phyloP scores from a whole-genome alignment of 169 alveolate species.

The Plasmodium coatneyi region DNA sequence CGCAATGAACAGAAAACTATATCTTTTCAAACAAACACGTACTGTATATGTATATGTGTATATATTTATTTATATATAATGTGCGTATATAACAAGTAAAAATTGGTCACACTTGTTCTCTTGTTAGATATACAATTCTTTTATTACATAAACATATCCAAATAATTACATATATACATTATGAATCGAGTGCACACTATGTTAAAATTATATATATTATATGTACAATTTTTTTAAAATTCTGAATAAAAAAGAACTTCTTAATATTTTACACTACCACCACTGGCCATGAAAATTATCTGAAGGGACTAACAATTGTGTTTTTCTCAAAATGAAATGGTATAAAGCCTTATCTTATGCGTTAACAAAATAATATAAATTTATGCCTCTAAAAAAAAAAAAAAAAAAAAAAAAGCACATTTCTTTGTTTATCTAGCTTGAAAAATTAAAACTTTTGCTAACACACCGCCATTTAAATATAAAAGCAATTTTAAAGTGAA shows the following conservation, averaged over 20 bases:
- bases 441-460: neutral
- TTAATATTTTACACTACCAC: too few relatives aligned
- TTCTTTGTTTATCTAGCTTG: neutral
- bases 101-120: neutral
- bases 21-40: neutral
- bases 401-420: neutral
- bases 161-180: neutral
- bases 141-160: neutral
- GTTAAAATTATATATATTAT: neutral
- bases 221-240: neutral
- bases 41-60: neutral
- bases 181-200: neutral
- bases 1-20: neutral
- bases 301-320: neutral
- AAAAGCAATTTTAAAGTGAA: neutral
- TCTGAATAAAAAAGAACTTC: neutral
- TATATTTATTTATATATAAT: neutral
- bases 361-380: neutral
- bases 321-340: neutral
- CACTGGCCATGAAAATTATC: too few relatives aligned
- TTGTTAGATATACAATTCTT: neutral
- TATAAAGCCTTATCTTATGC: neutral
- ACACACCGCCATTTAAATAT: neutral
- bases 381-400: neutral
- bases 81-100: neutral